These are phyloP conservation scores for Linanthus parryae DNA, from an alignment of 148 eudicot species.

Conservation along the genomic window DNA sequence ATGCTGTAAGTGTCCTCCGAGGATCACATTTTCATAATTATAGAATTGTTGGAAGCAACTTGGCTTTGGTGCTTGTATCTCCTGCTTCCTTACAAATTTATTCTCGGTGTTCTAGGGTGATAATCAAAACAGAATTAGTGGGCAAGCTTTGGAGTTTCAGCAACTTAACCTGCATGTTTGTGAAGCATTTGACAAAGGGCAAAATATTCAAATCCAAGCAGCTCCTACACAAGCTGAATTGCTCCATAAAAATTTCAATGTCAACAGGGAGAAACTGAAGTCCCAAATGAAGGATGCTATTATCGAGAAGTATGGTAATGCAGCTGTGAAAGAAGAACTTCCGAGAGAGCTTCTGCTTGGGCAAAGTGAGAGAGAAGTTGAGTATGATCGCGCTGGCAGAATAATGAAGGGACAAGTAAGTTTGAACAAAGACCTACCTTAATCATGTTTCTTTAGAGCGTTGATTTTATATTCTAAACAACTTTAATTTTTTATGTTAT, in stretches of 20 bases:
- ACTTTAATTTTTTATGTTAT: too few relatives aligned
- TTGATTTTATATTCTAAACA: background rate
- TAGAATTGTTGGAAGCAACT: too few relatives aligned
- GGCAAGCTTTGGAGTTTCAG: conserved; percentile 84
- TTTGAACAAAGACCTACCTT: background rate
- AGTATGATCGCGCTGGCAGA: conserved; percentile 77
- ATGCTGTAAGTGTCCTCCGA: conserved; percentile 34
- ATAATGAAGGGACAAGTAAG: conserved; percentile 58
- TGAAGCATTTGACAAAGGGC: conserved; percentile 85
- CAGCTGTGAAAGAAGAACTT: conserved; percentile 56
- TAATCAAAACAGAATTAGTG: conserved; percentile 69
- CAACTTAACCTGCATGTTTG: conserved; percentile 68
- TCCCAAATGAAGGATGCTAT: conserved; percentile 51
- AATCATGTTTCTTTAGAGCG: background rate
- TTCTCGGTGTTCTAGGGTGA: conserved; percentile 69
- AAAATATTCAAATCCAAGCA: conserved; percentile 80
- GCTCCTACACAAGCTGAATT: conserved; percentile 88
- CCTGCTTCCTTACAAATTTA: too few relatives aligned
- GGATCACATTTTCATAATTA: background rate
- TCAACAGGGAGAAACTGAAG: conserved; percentile 65
- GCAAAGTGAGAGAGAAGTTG: conserved; percentile 73
- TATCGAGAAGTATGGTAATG: conserved; percentile 76
- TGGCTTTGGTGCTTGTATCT: too few relatives aligned
- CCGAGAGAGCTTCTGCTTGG: conserved; percentile 70
- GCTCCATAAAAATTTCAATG: conserved; percentile 53